phyloP scores from a whole-genome alignment of 2,329 filamentous ascomycete genomes.

The Byssochlamys sp. region DNA sequence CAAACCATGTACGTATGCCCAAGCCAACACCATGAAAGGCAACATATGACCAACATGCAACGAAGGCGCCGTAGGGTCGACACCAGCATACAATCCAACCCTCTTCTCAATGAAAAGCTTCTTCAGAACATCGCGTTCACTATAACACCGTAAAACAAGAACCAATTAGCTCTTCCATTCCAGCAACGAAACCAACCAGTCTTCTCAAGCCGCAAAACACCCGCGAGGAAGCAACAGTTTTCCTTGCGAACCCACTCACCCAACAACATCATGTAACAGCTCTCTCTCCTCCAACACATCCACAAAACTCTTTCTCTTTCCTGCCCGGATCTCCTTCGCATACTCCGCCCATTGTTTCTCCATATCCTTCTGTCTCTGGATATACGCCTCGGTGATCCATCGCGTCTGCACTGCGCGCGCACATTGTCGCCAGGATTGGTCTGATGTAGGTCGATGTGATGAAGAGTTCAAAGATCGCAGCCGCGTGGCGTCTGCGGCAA shows the following conservation, averaged over 20 bases:
- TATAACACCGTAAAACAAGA: conserved; percentile 8
- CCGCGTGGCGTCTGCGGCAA: conserved; percentile 10
- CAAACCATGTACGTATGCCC: conserved; percentile 41
- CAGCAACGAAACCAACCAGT: background rate
- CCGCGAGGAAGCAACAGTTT: conserved; percentile 3
- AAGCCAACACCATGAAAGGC: conserved; percentile 42
- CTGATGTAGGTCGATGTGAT: conserved; percentile 9
- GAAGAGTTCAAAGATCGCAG: conserved; percentile 8
- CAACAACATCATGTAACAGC: conserved; percentile 38
- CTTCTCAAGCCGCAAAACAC: conserved; percentile 35
- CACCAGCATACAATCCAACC: conserved; percentile 38
- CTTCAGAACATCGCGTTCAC: conserved; percentile 35
- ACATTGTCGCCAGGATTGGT: background rate
- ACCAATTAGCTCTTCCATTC: conserved; percentile 6
- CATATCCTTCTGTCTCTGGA: conserved; percentile 30
- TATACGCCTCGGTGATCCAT: conserved; percentile 29
- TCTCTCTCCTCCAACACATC: conserved; percentile 38
- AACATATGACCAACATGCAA: conserved; percentile 44
- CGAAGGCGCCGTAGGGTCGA: conserved; percentile 43
- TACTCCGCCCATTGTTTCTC: conserved; percentile 30
- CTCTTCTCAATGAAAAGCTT: conserved; percentile 37
- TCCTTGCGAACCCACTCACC: conserved; percentile 22
- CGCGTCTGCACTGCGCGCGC: conserved; percentile 16
- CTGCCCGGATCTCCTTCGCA: conserved; percentile 35
- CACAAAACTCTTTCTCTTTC: conserved; percentile 35